Evolutionary conservation across 2,329 filamentous ascomycete genomes (phyloP), one percentile per base, ranked within the genome.

Genomic region (Diatrype stigma): DNA sequence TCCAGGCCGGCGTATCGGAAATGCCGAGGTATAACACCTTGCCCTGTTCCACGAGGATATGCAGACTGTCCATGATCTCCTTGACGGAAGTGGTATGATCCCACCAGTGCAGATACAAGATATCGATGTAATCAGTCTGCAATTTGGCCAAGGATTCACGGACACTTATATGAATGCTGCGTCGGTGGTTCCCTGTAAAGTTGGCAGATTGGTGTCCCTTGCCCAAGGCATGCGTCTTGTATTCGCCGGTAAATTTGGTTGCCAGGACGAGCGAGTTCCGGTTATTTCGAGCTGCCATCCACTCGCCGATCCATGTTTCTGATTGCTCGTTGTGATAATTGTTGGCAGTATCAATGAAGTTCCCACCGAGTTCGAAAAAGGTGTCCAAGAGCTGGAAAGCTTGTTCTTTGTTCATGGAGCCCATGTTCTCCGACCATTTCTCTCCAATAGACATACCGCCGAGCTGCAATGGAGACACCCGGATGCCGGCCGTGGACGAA

Each of bases 311-410:
- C 70, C 73, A 76, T n/a, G 54, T 57, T 51, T 81, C 78, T 0
- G 77, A 80, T 53, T 81, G 68, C 51, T 75, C 76, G 46, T 69
- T 53, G 54, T 80, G 72, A 60, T 80, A 80, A 56, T 70, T 71
- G 63, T 72, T 76, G 32, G 75, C 57, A 1, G 79, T 84, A 60
- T 85, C 82, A 59, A 85, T 81, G 63, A 85, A 84, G 65, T 84
- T 85, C 3, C 82, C 82, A 2, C 81, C 82, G 1, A 73, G 67
- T 12, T 71, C 70, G 49, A 71, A 75, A 65, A 75, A 84, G 51
- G 72, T 71, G 53, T 84, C 80, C 1, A 85, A 70, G 23, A 85
- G 71, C 35, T 73, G 70, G 59, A 82, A 81, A 1, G 75, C 67
- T n/a, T 69, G 62, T 42, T 78, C 74, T 60, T 83, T 81, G 63